A percentile compares a stretch with the other conserved stretches of the same genome.
Evolutionary conservation across 805 yeast species (phyloP).

Genomic region (Starmerella cellae): DNA sequence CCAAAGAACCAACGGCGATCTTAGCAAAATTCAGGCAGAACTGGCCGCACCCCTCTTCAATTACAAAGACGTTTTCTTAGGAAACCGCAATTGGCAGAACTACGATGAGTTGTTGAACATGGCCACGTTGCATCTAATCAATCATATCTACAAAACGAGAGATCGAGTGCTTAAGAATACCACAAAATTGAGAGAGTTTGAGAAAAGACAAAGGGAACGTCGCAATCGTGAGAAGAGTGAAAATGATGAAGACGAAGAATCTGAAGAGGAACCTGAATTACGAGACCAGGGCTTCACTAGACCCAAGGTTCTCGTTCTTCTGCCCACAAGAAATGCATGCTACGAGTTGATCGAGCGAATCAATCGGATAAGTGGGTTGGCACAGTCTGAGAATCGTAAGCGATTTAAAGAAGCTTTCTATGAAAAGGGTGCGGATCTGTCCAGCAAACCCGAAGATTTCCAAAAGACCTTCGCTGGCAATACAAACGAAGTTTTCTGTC

Average conservation of each 20-base stretch:
- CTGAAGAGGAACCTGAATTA: conserved; percentile 37
- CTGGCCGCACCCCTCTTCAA: conserved; percentile 53
- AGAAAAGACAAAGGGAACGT: not conserved
- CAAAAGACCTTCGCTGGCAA: conserved; percentile 71
- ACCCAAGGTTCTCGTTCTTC: conserved; percentile 68
- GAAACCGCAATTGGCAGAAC: conserved; percentile 40
- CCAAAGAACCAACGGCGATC: conserved; percentile 25
- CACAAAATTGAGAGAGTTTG: conserved; percentile 31
- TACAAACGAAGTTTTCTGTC: conserved; percentile 76
- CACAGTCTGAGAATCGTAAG: conserved; percentile 67
- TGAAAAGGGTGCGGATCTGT: conserved; percentile 37
- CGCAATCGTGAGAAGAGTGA: conserved; percentile 25
- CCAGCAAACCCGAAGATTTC: conserved; percentile 70
- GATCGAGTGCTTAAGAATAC: conserved; percentile 74
- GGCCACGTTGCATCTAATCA: conserved; percentile 58
- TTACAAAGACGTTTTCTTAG: conserved; percentile 59
- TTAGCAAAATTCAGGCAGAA: conserved; percentile 36
- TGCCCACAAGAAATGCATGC: conserved; percentile 76
- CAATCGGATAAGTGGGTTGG: conserved; percentile 49
- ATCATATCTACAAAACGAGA: conserved; percentile 77
- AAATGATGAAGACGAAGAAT: conserved; percentile 18
- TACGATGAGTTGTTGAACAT: conserved; percentile 44
- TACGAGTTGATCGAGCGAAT: conserved; percentile 52
- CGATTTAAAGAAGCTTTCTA: conserved; percentile 62
- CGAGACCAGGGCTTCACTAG: conserved; percentile 94